phyloP scores from a whole-genome alignment of 2,329 filamentous ascomycete species.

The Pseudogymnoascus sp. region DNA sequence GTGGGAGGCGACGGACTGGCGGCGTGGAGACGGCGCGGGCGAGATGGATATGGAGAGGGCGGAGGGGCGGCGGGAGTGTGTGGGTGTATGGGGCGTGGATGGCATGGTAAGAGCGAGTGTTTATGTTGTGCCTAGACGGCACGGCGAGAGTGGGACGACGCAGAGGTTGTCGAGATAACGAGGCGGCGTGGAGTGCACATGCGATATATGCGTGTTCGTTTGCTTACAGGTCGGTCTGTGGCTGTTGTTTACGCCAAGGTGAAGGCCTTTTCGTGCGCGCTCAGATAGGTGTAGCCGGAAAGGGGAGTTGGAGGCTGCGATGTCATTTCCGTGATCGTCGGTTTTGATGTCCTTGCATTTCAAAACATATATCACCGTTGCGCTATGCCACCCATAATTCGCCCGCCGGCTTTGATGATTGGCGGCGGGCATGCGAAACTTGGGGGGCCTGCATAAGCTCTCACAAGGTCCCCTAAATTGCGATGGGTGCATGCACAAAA shows the following conservation, averaged over 20 bases:
- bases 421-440: background rate
- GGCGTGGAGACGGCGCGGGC: background rate
- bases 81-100: constrained; percentile 1
- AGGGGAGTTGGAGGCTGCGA: background rate
- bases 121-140: background rate
- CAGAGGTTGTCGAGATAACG: constrained; percentile 4
- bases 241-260: background rate
- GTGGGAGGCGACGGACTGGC: background rate
- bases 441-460: background rate
- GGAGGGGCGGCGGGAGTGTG: background rate
- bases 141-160: background rate
- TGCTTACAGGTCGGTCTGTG: background rate
- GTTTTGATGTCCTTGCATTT: constrained; percentile 1
- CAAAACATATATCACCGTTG: background rate
- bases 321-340: constrained; percentile 5
- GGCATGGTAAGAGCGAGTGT: background rate
- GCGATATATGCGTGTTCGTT: background rate
- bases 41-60: background rate
- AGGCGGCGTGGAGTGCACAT: constrained; percentile 1
- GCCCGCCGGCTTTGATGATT: background rate
- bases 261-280: background rate
- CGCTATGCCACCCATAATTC: constrained; percentile 1
- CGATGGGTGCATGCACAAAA: background rate
- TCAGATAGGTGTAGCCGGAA: background rate
- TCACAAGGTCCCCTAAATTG: constrained; percentile 1